phyloP scores from a whole-genome alignment of 805 yeast species.

The Tetrapisispora iriomotensis region DNA sequence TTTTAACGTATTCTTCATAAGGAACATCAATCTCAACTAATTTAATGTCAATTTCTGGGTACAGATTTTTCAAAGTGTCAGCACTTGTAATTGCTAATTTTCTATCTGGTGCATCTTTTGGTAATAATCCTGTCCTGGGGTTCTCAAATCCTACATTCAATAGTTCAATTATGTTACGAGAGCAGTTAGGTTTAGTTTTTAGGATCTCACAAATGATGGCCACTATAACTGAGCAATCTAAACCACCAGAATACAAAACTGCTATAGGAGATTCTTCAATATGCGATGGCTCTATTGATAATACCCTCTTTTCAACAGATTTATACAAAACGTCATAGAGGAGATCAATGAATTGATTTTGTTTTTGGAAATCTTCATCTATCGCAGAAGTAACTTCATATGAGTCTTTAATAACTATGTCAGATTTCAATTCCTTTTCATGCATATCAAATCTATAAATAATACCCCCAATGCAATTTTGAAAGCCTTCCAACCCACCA shows the following conservation, averaged over 20 bases:
- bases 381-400: constrained; percentile 15
- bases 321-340: constrained; percentile 26
- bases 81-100: constrained; percentile 58
- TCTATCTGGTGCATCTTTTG: constrained; percentile 79
- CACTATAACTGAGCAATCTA: constrained; percentile 83
- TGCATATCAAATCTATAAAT: constrained; percentile 37
- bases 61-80: constrained; percentile 37
- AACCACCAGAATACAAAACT: constrained; percentile 84
- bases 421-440: constrained; percentile 10
- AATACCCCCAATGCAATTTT: constrained; percentile 47
- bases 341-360: constrained; percentile 6
- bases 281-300: constrained; percentile 50
- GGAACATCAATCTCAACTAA: constrained; percentile 66
- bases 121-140: constrained; percentile 55
- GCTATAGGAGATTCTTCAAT: constrained; percentile 36
- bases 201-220: constrained; percentile 33
- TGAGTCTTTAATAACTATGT: constrained; percentile 8
- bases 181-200: constrained; percentile 7
- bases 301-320: constrained; percentile 43
- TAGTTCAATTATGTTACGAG: constrained; percentile 46
- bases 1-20: constrained; percentile 50
- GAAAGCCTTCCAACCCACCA: constrained; percentile 26
- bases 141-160: constrained; percentile 89
- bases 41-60: constrained; percentile 33
- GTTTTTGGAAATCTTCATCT: constrained; percentile 13